These are phyloP conservation scores for Ceratobasidium sp. DNA, from an alignment of 1,284 basidiomycete genomes.

Conservation along the genomic window DNA sequence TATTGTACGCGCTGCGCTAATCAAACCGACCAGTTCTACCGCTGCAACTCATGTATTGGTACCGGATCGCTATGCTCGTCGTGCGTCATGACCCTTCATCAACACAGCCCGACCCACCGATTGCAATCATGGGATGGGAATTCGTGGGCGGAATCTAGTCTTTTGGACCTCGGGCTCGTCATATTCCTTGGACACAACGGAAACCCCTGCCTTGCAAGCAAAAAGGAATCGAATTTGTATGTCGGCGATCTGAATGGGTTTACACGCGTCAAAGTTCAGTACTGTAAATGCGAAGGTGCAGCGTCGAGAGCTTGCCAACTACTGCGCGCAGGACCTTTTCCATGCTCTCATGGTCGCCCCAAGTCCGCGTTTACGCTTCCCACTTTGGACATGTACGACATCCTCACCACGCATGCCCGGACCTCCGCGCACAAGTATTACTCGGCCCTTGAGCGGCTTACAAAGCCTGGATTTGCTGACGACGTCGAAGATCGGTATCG, in stretches of 20 bases:
- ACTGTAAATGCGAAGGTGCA: neutral
- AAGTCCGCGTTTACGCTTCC: neutral
- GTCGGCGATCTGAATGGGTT: constrained; percentile 9
- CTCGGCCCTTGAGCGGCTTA: neutral
- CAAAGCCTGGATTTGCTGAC: neutral
- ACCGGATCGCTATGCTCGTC: neutral
- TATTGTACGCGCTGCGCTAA: neutral
- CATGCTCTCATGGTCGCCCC: neutral
- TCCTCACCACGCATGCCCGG: neutral
- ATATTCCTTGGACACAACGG: neutral
- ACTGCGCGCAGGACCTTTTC: neutral
- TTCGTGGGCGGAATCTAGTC: neutral
- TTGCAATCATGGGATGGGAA: neutral
- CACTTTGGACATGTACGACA: neutral
- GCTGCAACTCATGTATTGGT: neutral
- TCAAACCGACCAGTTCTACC: neutral
- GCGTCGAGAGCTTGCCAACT: neutral
- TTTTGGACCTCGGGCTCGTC: neutral
- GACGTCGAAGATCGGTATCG: constrained; percentile 12
- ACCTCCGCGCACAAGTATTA: neutral
- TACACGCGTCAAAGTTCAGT: neutral
- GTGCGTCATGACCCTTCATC: neutral
- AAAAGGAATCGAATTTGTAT: too few relatives aligned
- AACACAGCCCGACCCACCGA: neutral
- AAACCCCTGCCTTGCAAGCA: neutral